Conservation (phyloP, 495 filamentous ascomycete species). For the Daldinia childiae region DNA sequence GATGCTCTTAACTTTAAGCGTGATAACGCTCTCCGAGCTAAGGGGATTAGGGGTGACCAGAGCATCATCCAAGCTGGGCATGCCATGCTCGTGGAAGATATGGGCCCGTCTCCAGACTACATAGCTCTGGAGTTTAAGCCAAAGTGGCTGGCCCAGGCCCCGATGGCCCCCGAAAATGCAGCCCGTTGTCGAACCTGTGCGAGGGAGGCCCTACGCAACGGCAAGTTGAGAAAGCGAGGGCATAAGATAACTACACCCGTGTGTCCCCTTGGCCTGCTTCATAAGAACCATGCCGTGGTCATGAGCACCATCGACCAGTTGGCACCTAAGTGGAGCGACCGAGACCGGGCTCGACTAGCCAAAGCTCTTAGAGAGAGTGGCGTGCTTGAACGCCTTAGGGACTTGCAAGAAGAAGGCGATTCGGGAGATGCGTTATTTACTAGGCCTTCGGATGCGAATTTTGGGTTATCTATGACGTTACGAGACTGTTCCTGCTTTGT, state of each 20-base stretch:
- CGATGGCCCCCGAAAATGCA: constrained; percentile 71
- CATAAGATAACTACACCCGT: constrained; percentile 29
- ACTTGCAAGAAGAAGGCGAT: constrained; percentile 63
- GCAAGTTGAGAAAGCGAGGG: constrained; percentile 38
- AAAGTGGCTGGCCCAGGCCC: constrained; percentile 91
- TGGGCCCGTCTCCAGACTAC: constrained; percentile 63
- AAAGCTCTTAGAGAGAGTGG: constrained; percentile 38
- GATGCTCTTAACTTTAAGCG: constrained; percentile 42
- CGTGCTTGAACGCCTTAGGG: constrained; percentile 57
- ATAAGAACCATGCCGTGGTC: constrained; percentile 46
- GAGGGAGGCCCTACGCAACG: constrained; percentile 67
- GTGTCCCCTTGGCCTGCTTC: constrained; percentile 53
- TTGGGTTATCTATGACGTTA: constrained; percentile 80
- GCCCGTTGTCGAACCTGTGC: constrained; percentile 89
- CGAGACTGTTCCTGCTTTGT: constrained; percentile 88
- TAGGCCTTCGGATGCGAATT: constrained; percentile 43
- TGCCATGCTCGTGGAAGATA: constrained; percentile 82
- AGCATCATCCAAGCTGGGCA: constrained; percentile 69
- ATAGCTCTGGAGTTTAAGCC: constrained; percentile 85
- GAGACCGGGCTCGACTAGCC: constrained; percentile 30
- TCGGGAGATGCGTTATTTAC: constrained; percentile 52
- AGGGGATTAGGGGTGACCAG: constrained; percentile 44
- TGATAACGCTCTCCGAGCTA: constrained; percentile 24
- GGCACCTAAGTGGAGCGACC: constrained; percentile 42
- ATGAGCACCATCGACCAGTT: constrained; percentile 48